Percentiles rank a stretch among this genome's conserved stretches.
phyloP scores from a whole-genome alignment of 139 green algal species.

The Picochlorum costavermella region DNA sequence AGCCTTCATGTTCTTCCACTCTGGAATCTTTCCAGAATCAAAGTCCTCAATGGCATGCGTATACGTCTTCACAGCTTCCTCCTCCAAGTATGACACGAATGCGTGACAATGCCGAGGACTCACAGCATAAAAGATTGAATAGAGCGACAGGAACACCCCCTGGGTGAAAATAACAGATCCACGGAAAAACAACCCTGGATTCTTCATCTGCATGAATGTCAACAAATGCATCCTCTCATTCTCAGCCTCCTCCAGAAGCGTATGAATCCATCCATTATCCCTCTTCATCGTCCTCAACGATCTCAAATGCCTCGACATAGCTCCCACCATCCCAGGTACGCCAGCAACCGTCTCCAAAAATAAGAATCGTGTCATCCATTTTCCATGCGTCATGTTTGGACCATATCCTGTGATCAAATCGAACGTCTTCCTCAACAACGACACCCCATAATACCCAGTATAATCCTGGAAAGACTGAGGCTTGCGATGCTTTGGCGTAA shows the following conservation, averaged over 20 bases:
- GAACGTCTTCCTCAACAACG: conserved; percentile 44
- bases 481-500: conserved; percentile 2
- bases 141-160: conserved; percentile 84
- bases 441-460: conserved; percentile 19
- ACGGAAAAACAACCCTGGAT: conserved; percentile 70
- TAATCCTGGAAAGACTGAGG: conserved; percentile 7
- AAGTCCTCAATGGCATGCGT: conserved; percentile 54
- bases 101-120: conserved; percentile 66
- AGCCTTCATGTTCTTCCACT: conserved; percentile 53
- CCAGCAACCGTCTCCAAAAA: conserved; percentile 91
- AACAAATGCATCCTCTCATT: conserved; percentile 94
- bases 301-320: conserved; percentile 83
- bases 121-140: conserved; percentile 75
- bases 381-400: conserved; percentile 50
- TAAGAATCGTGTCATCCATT: conserved; percentile 72
- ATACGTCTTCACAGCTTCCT: conserved; percentile 94
- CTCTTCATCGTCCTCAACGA: conserved; percentile 69
- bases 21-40: conserved; percentile 44
- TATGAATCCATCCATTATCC: conserved; percentile 83
- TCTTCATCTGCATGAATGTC: conserved; percentile 81
- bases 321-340: conserved; percentile 83
- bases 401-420: conserved; percentile 64
- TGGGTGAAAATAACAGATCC: conserved; percentile 64
- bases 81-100: conserved; percentile 90
- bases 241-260: conserved; percentile 91